Evolutionary conservation across 139 green algal genomes (phyloP), one percentile per base, ranked within the genome.

Genomic region (Penium margaritaceum): DNA sequence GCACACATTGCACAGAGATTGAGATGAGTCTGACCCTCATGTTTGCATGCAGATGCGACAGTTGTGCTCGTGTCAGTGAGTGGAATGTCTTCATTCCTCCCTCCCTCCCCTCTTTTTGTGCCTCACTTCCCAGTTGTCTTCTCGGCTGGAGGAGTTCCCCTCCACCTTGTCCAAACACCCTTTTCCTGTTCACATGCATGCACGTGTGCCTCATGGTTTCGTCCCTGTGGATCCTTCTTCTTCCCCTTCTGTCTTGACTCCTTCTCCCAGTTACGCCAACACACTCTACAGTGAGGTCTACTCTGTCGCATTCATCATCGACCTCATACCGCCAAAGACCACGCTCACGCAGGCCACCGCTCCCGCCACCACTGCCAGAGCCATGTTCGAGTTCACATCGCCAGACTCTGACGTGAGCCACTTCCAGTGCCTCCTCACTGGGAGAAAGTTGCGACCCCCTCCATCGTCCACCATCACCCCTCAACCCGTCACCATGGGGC

Each of bases 401-500:
- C 37, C 44, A 2, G 24, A 47, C 24, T 17, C 6, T 27, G 34
- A 68, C 51, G 24, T 69, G 17, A 67, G 47, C 47, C 33, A 41
- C 32, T 75, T 68, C 68, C 68, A 75, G 27, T 75, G 68, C 47
- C 46, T 32, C 12, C 58, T 75, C 37, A 68, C 24, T 27, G 68
- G n/a, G 19, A 29, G 17, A 15, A 15, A 64, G 12, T 27, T 68
- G 14, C 35, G 32, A 35, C 24, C 32, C 24, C 62, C 62, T 21
- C 62, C 62, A 2, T 15, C 34, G 33, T 4, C 24, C 36, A 41
- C 30, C 62, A 30, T 46, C 55, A 35, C 55, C 4, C 27, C 55
- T 1, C 27, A 64, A 29, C 55, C 55, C 29, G 21, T 36, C 55
- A 35, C 27, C 6, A 38, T 35, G 24, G 3, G 55, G 27, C 30